phyloP scores from a whole-genome alignment of 2,329 filamentous ascomycete species.

The Verticillium albo-atrum region DNA sequence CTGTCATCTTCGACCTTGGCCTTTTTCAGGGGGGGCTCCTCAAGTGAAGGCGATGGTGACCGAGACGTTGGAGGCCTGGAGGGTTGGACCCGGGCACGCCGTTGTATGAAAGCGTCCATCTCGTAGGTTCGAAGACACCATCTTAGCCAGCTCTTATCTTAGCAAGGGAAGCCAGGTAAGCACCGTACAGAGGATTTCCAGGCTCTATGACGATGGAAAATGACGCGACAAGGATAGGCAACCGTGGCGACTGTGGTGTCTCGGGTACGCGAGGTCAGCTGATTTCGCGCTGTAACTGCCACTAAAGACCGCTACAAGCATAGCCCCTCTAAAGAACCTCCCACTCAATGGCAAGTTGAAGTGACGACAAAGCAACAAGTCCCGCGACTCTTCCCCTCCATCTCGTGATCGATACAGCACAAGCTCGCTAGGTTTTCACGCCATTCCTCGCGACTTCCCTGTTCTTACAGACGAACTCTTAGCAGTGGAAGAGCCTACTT shows the following conservation, averaged over 20 bases:
- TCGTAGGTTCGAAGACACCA: constrained; percentile 1
- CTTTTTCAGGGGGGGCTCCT: constrained; percentile 28
- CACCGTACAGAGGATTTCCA: background rate
- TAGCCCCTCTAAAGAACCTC: background rate
- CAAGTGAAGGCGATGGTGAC: constrained; percentile 3
- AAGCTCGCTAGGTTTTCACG: background rate
- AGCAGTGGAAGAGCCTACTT: too few relatives aligned
- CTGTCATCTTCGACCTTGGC: constrained; percentile 17
- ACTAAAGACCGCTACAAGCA: background rate
- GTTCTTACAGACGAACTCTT: too few relatives aligned
- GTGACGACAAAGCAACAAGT: background rate
- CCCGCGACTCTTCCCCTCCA: background rate
- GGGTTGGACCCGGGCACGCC: constrained; percentile 7
- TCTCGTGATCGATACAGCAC: background rate
- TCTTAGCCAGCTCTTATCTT: too few relatives aligned
- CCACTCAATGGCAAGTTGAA: background rate
- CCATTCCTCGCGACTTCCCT: background rate
- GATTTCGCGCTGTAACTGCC: constrained; percentile 17
- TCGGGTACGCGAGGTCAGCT: constrained; percentile 33
- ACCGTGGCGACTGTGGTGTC: background rate
- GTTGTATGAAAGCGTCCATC: constrained; percentile 35
- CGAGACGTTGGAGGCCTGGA: constrained; percentile 7
- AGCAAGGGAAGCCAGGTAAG: too few relatives aligned
- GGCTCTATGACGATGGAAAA: background rate
- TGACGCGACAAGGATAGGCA: background rate